Conservation (phyloP, 441 rosid genomes). For the Macaranga tanarius region DNA sequence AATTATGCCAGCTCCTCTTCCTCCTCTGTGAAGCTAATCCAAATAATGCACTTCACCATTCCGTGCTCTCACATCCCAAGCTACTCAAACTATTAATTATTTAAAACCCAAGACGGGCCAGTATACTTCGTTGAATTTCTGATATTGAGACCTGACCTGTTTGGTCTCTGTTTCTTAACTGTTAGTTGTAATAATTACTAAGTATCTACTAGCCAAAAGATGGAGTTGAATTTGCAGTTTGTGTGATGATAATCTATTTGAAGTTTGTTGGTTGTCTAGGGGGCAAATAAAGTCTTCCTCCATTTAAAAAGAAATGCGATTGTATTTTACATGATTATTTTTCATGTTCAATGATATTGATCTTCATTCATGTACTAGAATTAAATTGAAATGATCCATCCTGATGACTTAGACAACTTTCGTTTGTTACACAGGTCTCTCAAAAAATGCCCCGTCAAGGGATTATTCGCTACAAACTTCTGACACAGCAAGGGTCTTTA, state of each 20-base stretch:
- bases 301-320: no score
- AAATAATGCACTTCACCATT: no score
- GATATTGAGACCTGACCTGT: background rate
- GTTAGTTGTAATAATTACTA: constrained; percentile 2
- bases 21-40: background rate
- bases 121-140: no score
- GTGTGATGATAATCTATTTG: background rate
- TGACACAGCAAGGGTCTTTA: constrained; percentile 58
- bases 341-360: background rate
- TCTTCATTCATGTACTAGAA: background rate
- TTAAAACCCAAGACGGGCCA: background rate
- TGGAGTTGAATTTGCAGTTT: constrained; percentile 4
- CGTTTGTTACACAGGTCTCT: constrained; percentile 42
- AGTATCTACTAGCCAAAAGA: background rate
- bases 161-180: constrained; percentile 5
- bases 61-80: background rate
- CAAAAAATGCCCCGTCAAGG: constrained; percentile 60
- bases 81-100: background rate
- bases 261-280: background rate
- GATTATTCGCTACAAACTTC: constrained; percentile 65
- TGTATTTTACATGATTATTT: background rate
- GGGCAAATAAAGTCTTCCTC: background rate
- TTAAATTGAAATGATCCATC: background rate
- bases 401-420: background rate
- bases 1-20: background rate